Percentiles rank a stretch among this genome's conserved stretches.
Evolutionary conservation across 495 filamentous ascomycete genomes (phyloP).

Genomic region (Neurospora sp.): DNA sequence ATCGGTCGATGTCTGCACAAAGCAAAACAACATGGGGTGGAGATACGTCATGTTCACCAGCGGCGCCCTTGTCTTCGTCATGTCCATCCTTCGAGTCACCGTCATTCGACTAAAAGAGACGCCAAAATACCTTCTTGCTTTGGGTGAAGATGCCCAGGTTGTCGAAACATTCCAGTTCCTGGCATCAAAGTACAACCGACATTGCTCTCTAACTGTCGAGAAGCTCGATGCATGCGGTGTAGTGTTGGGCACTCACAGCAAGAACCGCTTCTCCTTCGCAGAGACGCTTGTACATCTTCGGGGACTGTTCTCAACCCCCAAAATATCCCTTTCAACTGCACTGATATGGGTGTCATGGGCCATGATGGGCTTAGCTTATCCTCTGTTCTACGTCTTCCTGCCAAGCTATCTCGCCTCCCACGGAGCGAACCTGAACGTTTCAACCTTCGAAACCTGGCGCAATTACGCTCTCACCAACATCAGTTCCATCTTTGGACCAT

Average conservation of each 20-base stretch:
- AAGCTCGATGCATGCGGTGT: constrained; percentile 44
- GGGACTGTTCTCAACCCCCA: constrained; percentile 53
- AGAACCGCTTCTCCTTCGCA: constrained; percentile 33
- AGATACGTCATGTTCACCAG: constrained; percentile 61
- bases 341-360: constrained; percentile 63
- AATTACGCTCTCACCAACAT: constrained; percentile 63
- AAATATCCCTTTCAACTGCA: constrained; percentile 48
- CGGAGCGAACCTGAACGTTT: constrained; percentile 27
- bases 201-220: constrained; percentile 53
- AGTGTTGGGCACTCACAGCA: constrained; percentile 28
- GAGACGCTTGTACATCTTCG: constrained; percentile 48
- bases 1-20: constrained; percentile 45
- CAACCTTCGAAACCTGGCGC: constrained; percentile 50
- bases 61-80: constrained; percentile 55
- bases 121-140: constrained; percentile 59
- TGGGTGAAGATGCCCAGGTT: constrained; percentile 52
- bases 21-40: constrained; percentile 69
- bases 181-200: constrained; percentile 51
- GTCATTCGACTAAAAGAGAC: constrained; percentile 60
- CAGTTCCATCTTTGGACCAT: constrained; percentile 52
- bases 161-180: constrained; percentile 51
- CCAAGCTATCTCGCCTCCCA: constrained; percentile 33
- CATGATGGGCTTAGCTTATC: constrained; percentile 60
- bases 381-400: constrained; percentile 61
- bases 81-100: constrained; percentile 56